Conservation (phyloP, 2,329 filamentous ascomycete species). For the Aspergillus brunneoviolaceus region DNA sequence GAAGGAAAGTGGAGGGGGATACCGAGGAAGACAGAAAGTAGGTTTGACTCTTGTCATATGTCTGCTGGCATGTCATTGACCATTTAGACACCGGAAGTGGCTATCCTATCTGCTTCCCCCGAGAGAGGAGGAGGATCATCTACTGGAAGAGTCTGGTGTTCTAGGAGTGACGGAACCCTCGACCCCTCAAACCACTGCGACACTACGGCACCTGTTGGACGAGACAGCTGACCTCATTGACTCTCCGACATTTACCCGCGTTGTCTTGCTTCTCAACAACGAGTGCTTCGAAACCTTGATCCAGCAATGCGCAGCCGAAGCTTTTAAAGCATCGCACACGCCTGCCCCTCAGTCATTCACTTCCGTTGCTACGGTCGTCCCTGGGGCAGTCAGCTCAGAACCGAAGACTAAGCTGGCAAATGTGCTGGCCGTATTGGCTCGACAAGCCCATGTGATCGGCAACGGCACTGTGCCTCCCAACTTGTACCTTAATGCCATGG, state of each 20-base stretch:
- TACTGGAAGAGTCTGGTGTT: conserved; percentile 84
- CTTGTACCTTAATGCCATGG: conserved; percentile 46
- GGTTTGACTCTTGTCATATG: conserved; percentile 13
- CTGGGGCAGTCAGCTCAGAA: conserved; percentile 32
- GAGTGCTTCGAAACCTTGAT: conserved; percentile 81
- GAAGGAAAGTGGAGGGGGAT: conserved; percentile 78
- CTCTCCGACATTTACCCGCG: conserved; percentile 84
- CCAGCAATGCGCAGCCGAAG: conserved; percentile 74
- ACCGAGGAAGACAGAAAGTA: conserved; percentile 63
- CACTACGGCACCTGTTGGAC: conserved; percentile 81
- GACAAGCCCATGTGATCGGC: conserved; percentile 87
- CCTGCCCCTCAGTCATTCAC: conserved; percentile 45
- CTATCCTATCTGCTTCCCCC: conserved; percentile 80
- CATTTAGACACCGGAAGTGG: conserved; percentile 64
- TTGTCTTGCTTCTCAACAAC: conserved; percentile 83
- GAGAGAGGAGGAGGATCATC: conserved; percentile 72
- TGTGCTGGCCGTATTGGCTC: conserved; percentile 82
- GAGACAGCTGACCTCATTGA: conserved; percentile 96
- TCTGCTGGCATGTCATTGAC: conserved; percentile 12
- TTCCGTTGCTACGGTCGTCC: conserved; percentile 44
- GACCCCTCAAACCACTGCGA: conserved; percentile 40
- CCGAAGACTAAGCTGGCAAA: conserved; percentile 76
- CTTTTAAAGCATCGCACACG: conserved; percentile 61
- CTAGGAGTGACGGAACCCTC: conserved; percentile 42
- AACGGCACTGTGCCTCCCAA: conserved; percentile 57